Percentiles rank a stretch among this genome's conserved stretches.
Conservation (phyloP, 345 rosid genomes). For the Brassica incana region DNA sequence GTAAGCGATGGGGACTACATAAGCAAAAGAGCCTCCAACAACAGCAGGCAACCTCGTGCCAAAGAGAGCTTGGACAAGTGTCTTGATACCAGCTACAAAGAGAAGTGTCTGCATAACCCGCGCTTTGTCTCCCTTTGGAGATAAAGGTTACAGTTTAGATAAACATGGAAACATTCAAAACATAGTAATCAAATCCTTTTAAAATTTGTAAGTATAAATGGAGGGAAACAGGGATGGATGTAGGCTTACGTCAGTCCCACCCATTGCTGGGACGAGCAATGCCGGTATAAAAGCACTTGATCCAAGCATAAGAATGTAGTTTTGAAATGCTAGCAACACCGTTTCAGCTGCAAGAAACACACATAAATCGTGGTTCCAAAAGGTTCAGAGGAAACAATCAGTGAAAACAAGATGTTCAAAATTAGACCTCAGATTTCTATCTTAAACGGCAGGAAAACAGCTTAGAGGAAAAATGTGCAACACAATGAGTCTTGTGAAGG, state of each 20-base stretch:
- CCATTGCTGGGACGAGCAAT: slow-evolving; percentile 81
- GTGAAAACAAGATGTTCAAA: no score
- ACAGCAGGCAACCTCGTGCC: slow-evolving; percentile 93
- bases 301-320: slow-evolving; percentile 90
- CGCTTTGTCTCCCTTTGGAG: slow-evolving; percentile 72
- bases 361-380: background rate
- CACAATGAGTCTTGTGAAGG: no score
- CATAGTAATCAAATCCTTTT: no score
- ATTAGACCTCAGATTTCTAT: background rate
- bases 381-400: no score
- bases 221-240: no score
- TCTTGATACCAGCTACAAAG: slow-evolving; percentile 86
- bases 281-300: slow-evolving; percentile 84
- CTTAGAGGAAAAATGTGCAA: no score
- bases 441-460: background rate
- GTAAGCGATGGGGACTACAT: slow-evolving; percentile 63
- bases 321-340: slow-evolving; percentile 79
- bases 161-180: background rate
- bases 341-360: slow-evolving; percentile 67
- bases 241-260: slow-evolving; percentile 68
- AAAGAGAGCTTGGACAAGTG: slow-evolving; percentile 81
- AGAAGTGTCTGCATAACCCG: slow-evolving; percentile 84
- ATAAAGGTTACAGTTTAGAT: background rate
- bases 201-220: no score
- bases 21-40: slow-evolving; percentile 88